phyloP scores from a whole-genome alignment of 1,139 yeast species.

The Yamadazyma sp. region DNA sequence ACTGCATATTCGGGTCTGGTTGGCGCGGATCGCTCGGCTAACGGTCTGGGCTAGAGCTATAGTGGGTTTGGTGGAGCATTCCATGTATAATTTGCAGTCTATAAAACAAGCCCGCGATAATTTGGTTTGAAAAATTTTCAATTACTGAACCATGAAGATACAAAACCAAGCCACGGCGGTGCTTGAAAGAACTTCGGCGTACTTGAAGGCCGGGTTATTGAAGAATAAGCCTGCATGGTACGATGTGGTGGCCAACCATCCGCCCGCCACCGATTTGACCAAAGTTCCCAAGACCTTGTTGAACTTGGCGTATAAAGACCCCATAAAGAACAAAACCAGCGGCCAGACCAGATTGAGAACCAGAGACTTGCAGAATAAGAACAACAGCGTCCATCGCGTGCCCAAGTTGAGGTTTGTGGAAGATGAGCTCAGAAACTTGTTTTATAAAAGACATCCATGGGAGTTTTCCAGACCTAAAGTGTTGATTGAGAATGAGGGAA shows the following conservation, averaged over 20 bases:
- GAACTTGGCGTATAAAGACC: constrained; percentile 19
- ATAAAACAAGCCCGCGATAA: neutral
- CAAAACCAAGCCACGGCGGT: constrained; percentile 70
- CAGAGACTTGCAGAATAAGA: constrained; percentile 26
- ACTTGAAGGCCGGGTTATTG: constrained; percentile 63
- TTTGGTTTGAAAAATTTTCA: constrained; percentile 2
- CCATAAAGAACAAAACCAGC: constrained; percentile 9
- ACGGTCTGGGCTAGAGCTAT: constrained; percentile 5
- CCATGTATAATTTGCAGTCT: constrained; percentile 4
- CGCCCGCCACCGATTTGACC: constrained; percentile 69
- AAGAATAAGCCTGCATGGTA: constrained; percentile 82
- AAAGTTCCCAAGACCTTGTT: constrained; percentile 40
- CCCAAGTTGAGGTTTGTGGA: constrained; percentile 72
- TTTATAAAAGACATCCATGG: constrained; percentile 97
- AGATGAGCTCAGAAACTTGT: constrained; percentile 77
- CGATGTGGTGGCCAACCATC: constrained; percentile 75
- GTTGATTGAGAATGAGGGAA: constrained; percentile 73
- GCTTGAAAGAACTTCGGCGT: constrained; percentile 74
- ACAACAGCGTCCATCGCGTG: constrained; percentile 46
- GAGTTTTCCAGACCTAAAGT: constrained; percentile 92
- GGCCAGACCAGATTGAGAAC: constrained; percentile 41
- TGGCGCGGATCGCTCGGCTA: constrained; percentile 4
- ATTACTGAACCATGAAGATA: constrained; percentile 50
- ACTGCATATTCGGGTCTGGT: constrained; percentile 1
- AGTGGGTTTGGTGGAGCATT: constrained; percentile 1